Evolutionary conservation across 768 basidiomycete species (phyloP).

Genomic region (Sistotremastrum suecicum): DNA sequence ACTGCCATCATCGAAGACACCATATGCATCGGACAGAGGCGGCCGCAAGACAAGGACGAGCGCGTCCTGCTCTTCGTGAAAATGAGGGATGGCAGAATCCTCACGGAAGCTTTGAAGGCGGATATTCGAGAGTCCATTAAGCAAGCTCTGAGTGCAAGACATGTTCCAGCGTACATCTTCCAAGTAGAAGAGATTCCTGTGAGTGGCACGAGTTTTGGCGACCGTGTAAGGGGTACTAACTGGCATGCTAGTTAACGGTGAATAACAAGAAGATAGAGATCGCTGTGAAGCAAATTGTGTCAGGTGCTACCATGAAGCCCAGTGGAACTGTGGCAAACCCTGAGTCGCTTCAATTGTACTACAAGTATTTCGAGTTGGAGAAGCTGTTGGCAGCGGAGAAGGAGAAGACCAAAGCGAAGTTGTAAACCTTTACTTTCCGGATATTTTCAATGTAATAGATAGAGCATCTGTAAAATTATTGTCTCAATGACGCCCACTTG

Average conservation of each 20-base stretch:
- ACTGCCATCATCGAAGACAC: conserved; percentile 43
- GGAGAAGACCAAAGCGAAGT: not conserved
- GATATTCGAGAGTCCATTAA: conserved; percentile 45
- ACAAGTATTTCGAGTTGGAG: conserved; percentile 45
- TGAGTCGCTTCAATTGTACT: conserved; percentile 47
- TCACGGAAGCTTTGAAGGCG: conserved; percentile 29
- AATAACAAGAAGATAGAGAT: conserved; percentile 74
- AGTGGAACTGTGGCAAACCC: conserved; percentile 70
- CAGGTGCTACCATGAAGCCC: conserved; percentile 46
- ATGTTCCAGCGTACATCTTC: conserved; percentile 60
- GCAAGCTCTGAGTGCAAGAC: conserved; percentile 48
- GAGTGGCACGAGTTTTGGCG: conserved; percentile 14
- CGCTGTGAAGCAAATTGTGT: conserved; percentile 64
- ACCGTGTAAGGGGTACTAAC: not conserved
- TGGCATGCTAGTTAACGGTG: conserved; percentile 44
- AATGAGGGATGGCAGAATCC: conserved; percentile 33
- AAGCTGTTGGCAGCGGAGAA: conserved; percentile 7
- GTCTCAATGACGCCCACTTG: too few relatives aligned
- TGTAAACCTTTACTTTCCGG: too few relatives aligned
- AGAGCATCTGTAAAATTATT: too few relatives aligned
- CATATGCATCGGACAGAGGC: conserved; percentile 56
- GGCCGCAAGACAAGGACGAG: conserved; percentile 51
- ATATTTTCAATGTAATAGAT: too few relatives aligned
- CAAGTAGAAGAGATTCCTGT: conserved; percentile 57
- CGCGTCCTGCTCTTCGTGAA: conserved; percentile 66